phyloP scores from a whole-genome alignment of 2,329 filamentous ascomycete species.

The Arachnomyces sp. region DNA sequence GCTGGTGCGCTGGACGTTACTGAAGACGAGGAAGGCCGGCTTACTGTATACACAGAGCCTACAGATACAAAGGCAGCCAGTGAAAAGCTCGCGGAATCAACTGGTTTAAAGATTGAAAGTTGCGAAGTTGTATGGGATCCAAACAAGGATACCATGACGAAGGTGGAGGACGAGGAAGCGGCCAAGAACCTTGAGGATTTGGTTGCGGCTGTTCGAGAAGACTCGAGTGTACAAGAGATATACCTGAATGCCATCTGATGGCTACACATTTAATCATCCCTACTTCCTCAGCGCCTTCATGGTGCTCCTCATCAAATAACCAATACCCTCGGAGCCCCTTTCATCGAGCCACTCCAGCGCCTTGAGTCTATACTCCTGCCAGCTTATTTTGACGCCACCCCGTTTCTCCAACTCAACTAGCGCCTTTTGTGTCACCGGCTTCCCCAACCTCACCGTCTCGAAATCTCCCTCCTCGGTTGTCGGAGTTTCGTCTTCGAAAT shows the following conservation, averaged over 20 bases:
- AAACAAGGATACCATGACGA: constrained; percentile 67
- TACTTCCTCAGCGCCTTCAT: constrained; percentile 63
- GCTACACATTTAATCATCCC: constrained; percentile 15
- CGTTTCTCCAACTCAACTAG: constrained; percentile 54
- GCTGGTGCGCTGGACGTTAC: constrained; percentile 57
- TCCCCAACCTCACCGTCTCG: constrained; percentile 24
- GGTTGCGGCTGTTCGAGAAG: constrained; percentile 48
- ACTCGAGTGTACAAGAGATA: constrained; percentile 66
- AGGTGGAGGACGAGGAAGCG: constrained; percentile 50
- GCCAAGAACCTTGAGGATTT: constrained; percentile 53
- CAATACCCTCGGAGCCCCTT: constrained; percentile 57
- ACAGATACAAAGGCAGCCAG: constrained; percentile 56
- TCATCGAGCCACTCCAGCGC: constrained; percentile 60
- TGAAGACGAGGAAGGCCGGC: constrained; percentile 57
- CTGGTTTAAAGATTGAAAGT: constrained; percentile 60
- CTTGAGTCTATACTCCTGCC: constrained; percentile 67
- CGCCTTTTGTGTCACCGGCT: constrained; percentile 60
- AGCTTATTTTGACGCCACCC: constrained; percentile 59
- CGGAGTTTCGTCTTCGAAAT: constrained; percentile 38
- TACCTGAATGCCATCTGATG: constrained; percentile 55
- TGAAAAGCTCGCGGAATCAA: constrained; percentile 52
- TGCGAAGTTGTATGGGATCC: constrained; percentile 79
- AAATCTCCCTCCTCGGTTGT: constrained; percentile 14
- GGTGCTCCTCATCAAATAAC: constrained; percentile 67
- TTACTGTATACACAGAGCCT: constrained; percentile 64